Conservation (phyloP, 1,139 yeast genomes). For the Candida sp. region DNA sequence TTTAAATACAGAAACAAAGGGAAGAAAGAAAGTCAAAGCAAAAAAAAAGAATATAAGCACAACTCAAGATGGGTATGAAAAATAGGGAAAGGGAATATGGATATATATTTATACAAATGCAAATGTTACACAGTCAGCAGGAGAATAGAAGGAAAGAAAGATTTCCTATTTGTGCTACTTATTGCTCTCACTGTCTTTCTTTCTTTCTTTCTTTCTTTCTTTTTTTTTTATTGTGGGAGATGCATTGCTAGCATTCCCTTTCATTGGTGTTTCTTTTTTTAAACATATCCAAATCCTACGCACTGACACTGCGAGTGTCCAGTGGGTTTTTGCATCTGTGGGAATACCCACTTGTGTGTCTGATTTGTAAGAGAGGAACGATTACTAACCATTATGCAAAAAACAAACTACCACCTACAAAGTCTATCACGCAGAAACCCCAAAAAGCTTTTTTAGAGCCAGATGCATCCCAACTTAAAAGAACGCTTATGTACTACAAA, state of each 20-base stretch:
- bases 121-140: too few species aligned
- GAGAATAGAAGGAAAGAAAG: too few species aligned
- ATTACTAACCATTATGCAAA: constrained; percentile 3
- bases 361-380: neutral
- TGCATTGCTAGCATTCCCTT: neutral
- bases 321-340: too few species aligned
- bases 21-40: neutral
- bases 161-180: neutral
- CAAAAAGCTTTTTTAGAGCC: too few species aligned
- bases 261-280: neutral
- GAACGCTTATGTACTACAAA: too few species aligned
- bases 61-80: neutral
- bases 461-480: too few species aligned
- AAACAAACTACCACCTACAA: neutral
- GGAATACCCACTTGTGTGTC: too few species aligned
- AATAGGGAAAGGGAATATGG: neutral
- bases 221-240: neutral
- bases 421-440: too few species aligned
- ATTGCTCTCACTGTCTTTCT: neutral
- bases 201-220: neutral
- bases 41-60: neutral
- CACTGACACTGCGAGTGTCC: too few species aligned
- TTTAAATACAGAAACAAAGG: neutral
- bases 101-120: neutral
- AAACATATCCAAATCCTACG: neutral